Conservation (phyloP, 768 basidiomycete species). For the Imleria badia region DNA sequence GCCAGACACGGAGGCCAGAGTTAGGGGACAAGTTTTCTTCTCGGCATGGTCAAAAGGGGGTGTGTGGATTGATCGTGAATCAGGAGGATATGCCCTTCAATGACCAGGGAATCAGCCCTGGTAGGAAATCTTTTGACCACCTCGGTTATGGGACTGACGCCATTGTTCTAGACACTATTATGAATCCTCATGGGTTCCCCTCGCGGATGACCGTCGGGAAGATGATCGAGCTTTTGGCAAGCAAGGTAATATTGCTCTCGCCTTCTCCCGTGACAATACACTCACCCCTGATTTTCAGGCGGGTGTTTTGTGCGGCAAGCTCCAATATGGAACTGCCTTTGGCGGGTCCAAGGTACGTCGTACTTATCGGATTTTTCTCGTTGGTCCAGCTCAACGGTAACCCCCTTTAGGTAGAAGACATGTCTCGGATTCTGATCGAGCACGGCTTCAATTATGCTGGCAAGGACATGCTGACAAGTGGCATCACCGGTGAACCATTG, state of each 20-base stretch:
- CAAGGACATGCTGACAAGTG: slow-evolving; percentile 99
- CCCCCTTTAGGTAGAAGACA: slow-evolving; percentile 80
- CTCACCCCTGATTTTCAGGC: slow-evolving; percentile 49
- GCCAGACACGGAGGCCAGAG: slow-evolving; percentile 95
- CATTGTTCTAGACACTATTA: slow-evolving; percentile 80
- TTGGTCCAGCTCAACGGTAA: slow-evolving; percentile 9
- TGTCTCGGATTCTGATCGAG: slow-evolving; percentile 94
- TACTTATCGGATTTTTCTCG: not conserved
- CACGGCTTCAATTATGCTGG: slow-evolving; percentile 96
- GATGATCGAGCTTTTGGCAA: slow-evolving; percentile 97
- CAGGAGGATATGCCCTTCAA: slow-evolving; percentile 99
- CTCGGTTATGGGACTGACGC: slow-evolving; percentile 13
- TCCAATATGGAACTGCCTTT: slow-evolving; percentile 95
- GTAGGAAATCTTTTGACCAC: slow-evolving; percentile 40
- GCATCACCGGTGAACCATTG: slow-evolving; percentile 94
- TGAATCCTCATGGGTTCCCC: slow-evolving; percentile 99
- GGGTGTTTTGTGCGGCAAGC: slow-evolving; percentile 83
- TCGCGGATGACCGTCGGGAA: slow-evolving; percentile 99
- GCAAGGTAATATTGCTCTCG: slow-evolving; percentile 59
- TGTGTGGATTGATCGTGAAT: slow-evolving; percentile 97
- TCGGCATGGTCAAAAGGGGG: slow-evolving; percentile 97
- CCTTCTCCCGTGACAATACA: not conserved
- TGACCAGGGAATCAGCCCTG: slow-evolving; percentile 92
- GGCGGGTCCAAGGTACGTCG: slow-evolving; percentile 91
- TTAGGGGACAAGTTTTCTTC: slow-evolving; percentile 99